Evolutionary conservation across 352 stramenopile species (phyloP).

Genomic region (Phytophthora melonis): DNA sequence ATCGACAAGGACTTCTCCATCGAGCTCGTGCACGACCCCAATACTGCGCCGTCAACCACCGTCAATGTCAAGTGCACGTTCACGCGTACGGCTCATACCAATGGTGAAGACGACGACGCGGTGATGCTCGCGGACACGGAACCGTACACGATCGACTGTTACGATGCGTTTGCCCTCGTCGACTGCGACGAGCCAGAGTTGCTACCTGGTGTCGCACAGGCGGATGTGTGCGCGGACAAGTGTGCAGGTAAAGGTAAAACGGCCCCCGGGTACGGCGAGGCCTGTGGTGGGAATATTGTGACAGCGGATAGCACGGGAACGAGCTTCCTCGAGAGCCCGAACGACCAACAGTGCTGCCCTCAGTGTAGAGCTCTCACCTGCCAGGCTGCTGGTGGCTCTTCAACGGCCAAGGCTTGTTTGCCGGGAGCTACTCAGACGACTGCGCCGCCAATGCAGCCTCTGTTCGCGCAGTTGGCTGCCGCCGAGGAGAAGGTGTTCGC

Average conservation of each 20-base stretch:
- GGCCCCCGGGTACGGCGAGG: conserved; percentile 41
- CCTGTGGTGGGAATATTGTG: conserved; percentile 56
- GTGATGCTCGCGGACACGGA: neutral
- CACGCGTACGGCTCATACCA: conserved; percentile 13
- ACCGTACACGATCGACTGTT: conserved; percentile 40
- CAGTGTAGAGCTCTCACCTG: no score
- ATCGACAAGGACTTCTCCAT: conserved; percentile 48
- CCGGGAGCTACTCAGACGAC: no score
- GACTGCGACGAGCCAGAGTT: conserved; percentile 58
- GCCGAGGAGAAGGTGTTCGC: conserved; percentile 12
- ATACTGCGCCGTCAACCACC: conserved; percentile 43
- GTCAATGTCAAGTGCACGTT: conserved; percentile 56
- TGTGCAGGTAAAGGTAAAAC: no score
- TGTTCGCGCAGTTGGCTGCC: conserved; percentile 26
- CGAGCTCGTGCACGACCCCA: conserved; percentile 51
- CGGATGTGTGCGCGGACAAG: conserved; percentile 38
- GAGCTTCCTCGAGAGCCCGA: no score
- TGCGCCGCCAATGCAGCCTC: conserved; percentile 4
- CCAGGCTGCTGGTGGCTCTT: no score
- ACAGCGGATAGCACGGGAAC: neutral
- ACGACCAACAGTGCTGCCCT: no score
- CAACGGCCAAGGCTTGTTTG: no score
- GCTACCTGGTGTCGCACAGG: conserved; percentile 37
- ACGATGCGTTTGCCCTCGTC: conserved; percentile 46
- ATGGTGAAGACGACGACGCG: neutral